These are phyloP conservation scores for Diddensiella transvaalensis DNA, from an alignment of 805 yeast species.

Conservation along the genomic window DNA sequence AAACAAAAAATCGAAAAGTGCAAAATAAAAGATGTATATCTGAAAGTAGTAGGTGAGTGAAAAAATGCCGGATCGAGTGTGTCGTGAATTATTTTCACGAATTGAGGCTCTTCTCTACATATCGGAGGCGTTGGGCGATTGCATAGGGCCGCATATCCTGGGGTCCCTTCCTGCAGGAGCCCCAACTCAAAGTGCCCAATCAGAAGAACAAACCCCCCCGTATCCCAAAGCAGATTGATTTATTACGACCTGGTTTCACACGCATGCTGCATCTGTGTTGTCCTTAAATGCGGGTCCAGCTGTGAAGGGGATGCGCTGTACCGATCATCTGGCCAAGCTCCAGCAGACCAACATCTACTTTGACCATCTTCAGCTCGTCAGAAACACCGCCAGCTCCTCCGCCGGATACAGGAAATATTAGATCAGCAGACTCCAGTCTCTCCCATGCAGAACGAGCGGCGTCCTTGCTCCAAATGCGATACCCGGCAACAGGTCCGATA, in stretches of 20 bases:
- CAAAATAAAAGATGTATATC: too few relatives aligned
- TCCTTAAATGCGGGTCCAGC: slow-evolving; percentile 39
- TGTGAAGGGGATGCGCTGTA: slow-evolving; percentile 38
- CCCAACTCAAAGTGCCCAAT: not conserved
- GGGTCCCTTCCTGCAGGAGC: slow-evolving; percentile 2
- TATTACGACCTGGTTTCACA: too few relatives aligned
- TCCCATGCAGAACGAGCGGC: slow-evolving; percentile 76
- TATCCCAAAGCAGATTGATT: too few relatives aligned
- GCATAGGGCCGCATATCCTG: too few relatives aligned
- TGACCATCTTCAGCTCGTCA: slow-evolving; percentile 33
- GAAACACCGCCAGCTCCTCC: slow-evolving; percentile 38
- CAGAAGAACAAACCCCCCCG: too few relatives aligned
- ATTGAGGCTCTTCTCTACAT: too few relatives aligned
- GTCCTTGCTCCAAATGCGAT: slow-evolving; percentile 57
- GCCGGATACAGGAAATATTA: slow-evolving; percentile 42
- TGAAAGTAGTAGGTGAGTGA: too few relatives aligned
- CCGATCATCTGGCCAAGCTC: slow-evolving; percentile 34
- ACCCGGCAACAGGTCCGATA: slow-evolving; percentile 37
- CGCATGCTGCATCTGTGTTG: slow-evolving; percentile 32
- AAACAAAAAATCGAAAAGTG: too few relatives aligned
- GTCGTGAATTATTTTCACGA: too few relatives aligned
- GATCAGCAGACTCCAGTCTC: slow-evolving; percentile 50
- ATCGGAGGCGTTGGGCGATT: too few relatives aligned
- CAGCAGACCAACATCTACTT: slow-evolving; percentile 33
- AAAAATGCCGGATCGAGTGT: too few relatives aligned